Base-by-base conservation (phyloP, 768 basidiomycete species). In the Boletus tomentosulus region DNA sequence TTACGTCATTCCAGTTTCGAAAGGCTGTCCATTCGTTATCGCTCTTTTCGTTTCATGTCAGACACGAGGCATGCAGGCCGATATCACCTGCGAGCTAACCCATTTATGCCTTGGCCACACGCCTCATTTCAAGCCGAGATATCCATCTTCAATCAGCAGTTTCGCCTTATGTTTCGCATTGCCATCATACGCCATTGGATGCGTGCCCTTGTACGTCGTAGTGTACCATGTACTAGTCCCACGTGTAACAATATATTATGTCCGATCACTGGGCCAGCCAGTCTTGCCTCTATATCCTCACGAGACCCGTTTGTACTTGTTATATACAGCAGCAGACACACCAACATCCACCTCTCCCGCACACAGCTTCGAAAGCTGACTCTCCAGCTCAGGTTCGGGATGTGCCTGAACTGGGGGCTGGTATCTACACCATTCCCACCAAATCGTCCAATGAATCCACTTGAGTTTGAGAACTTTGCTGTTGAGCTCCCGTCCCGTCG, bases 391-490 rank as follows among this genome's bases (percentile, higher is more conserved):
- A 4, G 61, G 61, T n/a, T 54, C 16, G 3, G 65, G 65, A 8
- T 61, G 63, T 13, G 53, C 35, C 42, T 62, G 61, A 22, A 63
- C 44, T 1, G 66, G 50, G 3, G 59, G n/a, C 34, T 65, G 50
- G 41, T 58, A 56, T 50, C 63, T 38, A 30, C 57, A 61, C 66
- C 66, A 68, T 3, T 51, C 56, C 66, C 66, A 68, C 66, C 66
- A 68, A 4, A 68, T 57, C 55, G 66, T 68, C 66, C 66, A 68
- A 38, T 68, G 66, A 41, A 68, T 67, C 66, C 66, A 68, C 19
- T 61, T 68, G 25, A 68, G 41, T 24, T 37, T 58, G 24, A 68
- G 63, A 19, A 69, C 66, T 49, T 58, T 68, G 65, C 65, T 53
- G 31, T 50, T 57, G 0, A 43, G 31, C 12, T 63, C 63, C 33